phyloP scores from a whole-genome alignment of 352 stramenopile species.

The Elongisporangium senticosum region DNA sequence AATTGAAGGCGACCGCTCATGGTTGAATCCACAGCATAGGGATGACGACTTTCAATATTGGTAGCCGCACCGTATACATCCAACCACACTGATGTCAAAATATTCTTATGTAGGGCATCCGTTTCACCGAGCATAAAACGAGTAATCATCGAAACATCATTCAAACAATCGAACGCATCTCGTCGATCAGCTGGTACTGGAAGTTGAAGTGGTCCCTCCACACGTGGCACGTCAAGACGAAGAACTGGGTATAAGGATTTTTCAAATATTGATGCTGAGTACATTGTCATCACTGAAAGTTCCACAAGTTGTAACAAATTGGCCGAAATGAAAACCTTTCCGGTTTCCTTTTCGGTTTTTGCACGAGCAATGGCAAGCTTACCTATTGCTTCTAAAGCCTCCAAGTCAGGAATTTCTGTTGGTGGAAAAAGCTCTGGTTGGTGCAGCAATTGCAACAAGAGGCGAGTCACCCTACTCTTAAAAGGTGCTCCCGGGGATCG shows the following conservation, averaged over 20 bases:
- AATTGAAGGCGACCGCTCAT: constrained; percentile 42
- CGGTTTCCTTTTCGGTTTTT: constrained; percentile 45
- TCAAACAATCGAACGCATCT: constrained; percentile 32
- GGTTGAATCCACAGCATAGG: constrained; percentile 28
- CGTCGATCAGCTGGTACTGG: constrained; percentile 42
- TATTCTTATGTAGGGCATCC: constrained; percentile 35
- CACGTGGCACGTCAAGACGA: not conserved
- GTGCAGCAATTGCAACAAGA: constrained; percentile 75
- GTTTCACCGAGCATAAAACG: constrained; percentile 59
- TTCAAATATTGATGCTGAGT: constrained; percentile 14
- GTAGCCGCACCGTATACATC: constrained; percentile 61
- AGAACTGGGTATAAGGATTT: not conserved
- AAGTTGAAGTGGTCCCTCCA: constrained; percentile 19
- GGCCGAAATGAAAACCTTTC: constrained; percentile 66
- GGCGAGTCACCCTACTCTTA: constrained; percentile 68
- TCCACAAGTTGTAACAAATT: constrained; percentile 79
- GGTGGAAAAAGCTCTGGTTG: constrained; percentile 48
- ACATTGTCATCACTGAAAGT: constrained; percentile 45
- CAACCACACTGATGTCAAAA: constrained; percentile 68
- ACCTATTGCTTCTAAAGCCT: constrained; percentile 56
- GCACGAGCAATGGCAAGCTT: constrained; percentile 50
- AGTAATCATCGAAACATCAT: constrained; percentile 43
- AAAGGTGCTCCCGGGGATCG: constrained; percentile 73
- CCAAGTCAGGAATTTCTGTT: constrained; percentile 53
- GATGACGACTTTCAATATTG: constrained; percentile 63